Base-by-base conservation (phyloP, 257 asterid species). In the Ilex aquifolium region DNA sequence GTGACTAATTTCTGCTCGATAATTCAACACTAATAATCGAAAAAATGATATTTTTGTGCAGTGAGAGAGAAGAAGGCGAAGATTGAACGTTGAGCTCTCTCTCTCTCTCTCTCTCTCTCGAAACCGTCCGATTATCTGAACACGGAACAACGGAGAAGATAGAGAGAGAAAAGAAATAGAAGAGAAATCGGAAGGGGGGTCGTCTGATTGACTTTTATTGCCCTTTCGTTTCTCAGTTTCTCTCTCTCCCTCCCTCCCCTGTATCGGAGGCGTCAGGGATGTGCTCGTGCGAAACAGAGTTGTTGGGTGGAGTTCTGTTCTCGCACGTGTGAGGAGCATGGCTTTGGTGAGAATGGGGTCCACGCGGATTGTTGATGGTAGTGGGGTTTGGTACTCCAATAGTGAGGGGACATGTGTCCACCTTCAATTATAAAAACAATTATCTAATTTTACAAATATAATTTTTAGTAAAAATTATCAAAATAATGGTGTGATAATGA, bases 111-210 rank as follows among this genome's bases (percentile, higher is more conserved):
- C 72, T 78, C 67, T 62, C 70, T 68, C 56, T 48, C 65, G 73
- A 59, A 15, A 67, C 76, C 68, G 81, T 66, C 62, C 69, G 75
- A 70, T 73, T 69, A 56, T 64, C 65, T 56, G 59, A 36, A 75
- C 59, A 17, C 32, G 73, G 72, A 56, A 52, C 60, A 64, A 46
- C 69, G 40, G 66, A 60, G 66, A 57, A 67, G 32, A 59, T 52
- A 46, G 58, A 31, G 48, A 40, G 49, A 46, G 64, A 29, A 70
- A 17, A 15, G 27, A 21, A 21, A 21, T 21, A 21, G 27, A 69
- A 65, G 72, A 70, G 65, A 63, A 67, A 44, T 80, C 44, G 77
- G 59, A 31, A 60, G 36, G 73, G 73, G 69, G 51, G 62, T 58
- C 12, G 44, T 59, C 49, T 56, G 39, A 66, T 65, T 69, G 65